Base-by-base conservation (phyloP, 805 yeast genomes). In the Blastobotrys terrestris region DNA sequence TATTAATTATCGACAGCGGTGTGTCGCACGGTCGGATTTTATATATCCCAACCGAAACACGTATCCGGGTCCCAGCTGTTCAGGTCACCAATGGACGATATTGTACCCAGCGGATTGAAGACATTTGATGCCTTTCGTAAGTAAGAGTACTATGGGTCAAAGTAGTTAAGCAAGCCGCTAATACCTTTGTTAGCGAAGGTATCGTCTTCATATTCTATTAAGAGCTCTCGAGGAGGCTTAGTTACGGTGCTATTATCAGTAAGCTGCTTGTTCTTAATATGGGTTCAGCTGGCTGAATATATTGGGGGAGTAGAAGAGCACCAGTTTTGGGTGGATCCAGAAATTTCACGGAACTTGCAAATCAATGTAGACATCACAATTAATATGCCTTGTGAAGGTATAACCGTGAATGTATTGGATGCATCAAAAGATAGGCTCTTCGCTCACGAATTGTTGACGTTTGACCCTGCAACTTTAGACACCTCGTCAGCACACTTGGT, bases 211-310 rank as follows among this genome's bases (percentile, higher is more conserved):
- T 90, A 88, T 62, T 77, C 84, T 46, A 85, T 85, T 47, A 73
- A 88, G 58, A 85, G 95, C 1, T 70, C 78, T 26, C 75, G 94
- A 56, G 97, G 97, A 39, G 91, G 94, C 3, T 65, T 79, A 15
- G 79, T 90, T 14, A 83, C 96, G 0, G 59, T 88, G 2, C 44
- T 85, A 47, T 81, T 90, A 14, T 73, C 77, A n/a, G 58, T 85
- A 21, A 74, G 78, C 53, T 77, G 86, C 15, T 61, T 88, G 14
- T 79, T 89, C 62, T 72, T 91, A 39, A 67, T 87, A 3, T 92
- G 95, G 87, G 79, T 87, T 13, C 95, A 91, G 64, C 69, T 90
- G 26, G 96, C 97, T 5, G 84, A 86, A 13, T 87, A 77, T 65
- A 73, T 91, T 53, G 96, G 94, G 51, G 97, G 97, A 2, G 77